Base-by-base conservation (phyloP, 441 rosid genomes). In the Francoa sonchifolia region DNA sequence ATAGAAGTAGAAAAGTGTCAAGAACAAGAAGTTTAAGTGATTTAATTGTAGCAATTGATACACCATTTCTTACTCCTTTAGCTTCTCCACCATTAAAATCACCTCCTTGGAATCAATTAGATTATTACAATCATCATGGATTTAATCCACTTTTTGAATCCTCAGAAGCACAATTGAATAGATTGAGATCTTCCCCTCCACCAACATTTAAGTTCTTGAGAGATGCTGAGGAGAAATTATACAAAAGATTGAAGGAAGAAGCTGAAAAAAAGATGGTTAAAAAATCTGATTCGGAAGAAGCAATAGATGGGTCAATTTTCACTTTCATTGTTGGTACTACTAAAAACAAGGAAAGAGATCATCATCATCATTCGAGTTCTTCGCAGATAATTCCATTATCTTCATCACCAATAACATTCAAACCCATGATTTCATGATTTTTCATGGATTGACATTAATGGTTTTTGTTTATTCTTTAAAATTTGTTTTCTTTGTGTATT, bases 111-210 rank as follows among this genome's bases (percentile, higher is more conserved):
- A 34, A 36, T 4, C 29, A 54, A 35, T 50, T 60, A 45, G 69
- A 54, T 50, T 62, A 57, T 46, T 76, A 68, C 52, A 48, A 71
- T 29, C 59, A 33, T 56, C 72, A 36, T 31, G 90, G 82, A 52
- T 71, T 79, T 77, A 89, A 89, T 42, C 95, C 94, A 54, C 73
- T 89, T 44, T 89, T 77, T 49, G 95, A 89, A 63, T 67, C 90
- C 27, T 72, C 69, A 1, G 85, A 79, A 25, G 52, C 54, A 5
- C 92, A 75, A 61, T 54, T 65, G 16, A 62, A 50, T 47, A 61
- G 72, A 72, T 36, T 68, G 3, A 42, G 50, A 52, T 58, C 86
- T 18, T 85, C 95, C 5, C 95, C 98, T 3, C 98, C 98, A 19
- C 94, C 95, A 4, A 89, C 66, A 27, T 74, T 89, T 63, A 77